These are phyloP conservation scores for Lepidium africanum DNA, from an alignment of 345 rosid species.

Conservation along the genomic window DNA sequence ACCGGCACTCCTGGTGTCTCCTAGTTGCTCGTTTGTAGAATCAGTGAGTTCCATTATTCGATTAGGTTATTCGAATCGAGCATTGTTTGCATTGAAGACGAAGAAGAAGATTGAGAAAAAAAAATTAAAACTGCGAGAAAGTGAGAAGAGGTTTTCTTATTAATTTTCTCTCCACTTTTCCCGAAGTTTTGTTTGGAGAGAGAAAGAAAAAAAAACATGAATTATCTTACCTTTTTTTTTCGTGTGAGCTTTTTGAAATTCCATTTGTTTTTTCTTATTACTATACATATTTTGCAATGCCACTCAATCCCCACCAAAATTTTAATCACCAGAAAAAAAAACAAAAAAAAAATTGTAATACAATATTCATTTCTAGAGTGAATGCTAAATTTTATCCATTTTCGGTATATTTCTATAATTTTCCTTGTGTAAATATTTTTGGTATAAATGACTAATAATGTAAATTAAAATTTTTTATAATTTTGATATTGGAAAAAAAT, in stretches of 20 bases:
- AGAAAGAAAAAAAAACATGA: constrained; percentile 6
- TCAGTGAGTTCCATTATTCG: constrained; percentile 43
- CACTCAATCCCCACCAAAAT: not conserved
- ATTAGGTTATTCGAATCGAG: constrained; percentile 24
- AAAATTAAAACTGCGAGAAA: not conserved
- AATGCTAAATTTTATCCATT: too few species aligned
- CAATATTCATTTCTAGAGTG: too few species aligned
- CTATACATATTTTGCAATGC: not conserved
- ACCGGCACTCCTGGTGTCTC: constrained; percentile 9
- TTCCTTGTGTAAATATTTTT: too few species aligned
- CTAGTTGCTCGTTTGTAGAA: constrained; percentile 24
- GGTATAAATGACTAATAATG: too few species aligned
- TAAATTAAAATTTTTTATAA: too few species aligned
- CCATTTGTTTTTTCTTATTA: not conserved
- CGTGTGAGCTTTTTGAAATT: not conserved
- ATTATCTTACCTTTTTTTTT: not conserved
- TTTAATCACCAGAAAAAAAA: not conserved
- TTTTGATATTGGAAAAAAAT: too few species aligned
- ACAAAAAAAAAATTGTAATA: too few species aligned
- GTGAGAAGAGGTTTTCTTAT: constrained; percentile 17
- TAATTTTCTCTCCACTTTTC: constrained; percentile 21
- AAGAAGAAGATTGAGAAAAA: not conserved
- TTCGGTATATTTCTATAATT: too few species aligned
- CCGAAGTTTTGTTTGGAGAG: constrained; percentile 18
- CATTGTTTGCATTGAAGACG: constrained; percentile 25